These are phyloP conservation scores for Pichia rugopelliculosa DNA, from an alignment of 805 yeast species.

Conservation along the genomic window DNA sequence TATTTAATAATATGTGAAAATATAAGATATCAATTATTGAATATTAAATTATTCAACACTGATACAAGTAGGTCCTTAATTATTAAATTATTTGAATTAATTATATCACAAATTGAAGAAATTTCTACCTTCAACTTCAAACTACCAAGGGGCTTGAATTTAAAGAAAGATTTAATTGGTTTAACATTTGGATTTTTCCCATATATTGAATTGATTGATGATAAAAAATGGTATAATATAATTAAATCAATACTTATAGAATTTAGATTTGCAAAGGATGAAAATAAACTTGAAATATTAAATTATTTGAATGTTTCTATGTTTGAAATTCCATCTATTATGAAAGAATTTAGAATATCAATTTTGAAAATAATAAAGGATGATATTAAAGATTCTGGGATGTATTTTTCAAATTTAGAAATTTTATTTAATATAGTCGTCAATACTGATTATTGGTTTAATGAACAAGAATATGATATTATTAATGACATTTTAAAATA, in stretches of 20 bases:
- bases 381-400: conserved; percentile 59
- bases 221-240: not conserved
- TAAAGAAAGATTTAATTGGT: conserved; percentile 31
- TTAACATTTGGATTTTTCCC: conserved; percentile 57
- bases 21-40: conserved; percentile 63
- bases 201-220: conserved; percentile 30
- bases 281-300: conserved; percentile 31
- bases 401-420: conserved; percentile 70
- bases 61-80: conserved; percentile 34
- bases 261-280: not conserved
- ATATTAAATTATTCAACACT: conserved; percentile 40
- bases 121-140: conserved; percentile 35
- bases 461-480: not conserved
- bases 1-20: conserved; percentile 62
- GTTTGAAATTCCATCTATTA: conserved; percentile 68
- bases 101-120: conserved; percentile 54
- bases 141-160: no score
- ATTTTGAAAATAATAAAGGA: conserved; percentile 70
- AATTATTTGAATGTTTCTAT: conserved; percentile 72
- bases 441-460: conserved; percentile 32
- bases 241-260: not conserved
- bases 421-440: conserved; percentile 61
- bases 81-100: conserved; percentile 31
- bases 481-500: not conserved
- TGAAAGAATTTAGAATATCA: conserved; percentile 60